Conservation (phyloP, 805 yeast genomes). For the Lipomyces japonicus region DNA sequence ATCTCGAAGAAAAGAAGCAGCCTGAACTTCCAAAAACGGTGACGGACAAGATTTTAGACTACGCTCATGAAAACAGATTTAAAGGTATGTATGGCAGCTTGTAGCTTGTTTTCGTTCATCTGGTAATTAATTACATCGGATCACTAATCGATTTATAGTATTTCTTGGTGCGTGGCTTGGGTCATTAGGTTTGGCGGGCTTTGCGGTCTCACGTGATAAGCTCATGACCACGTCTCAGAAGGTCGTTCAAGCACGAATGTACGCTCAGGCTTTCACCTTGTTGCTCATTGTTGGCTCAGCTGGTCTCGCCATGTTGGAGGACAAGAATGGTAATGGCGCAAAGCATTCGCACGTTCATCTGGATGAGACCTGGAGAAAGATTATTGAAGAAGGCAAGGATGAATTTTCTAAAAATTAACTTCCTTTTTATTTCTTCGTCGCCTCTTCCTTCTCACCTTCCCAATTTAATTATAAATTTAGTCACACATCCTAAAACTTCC, state of each 20-base stretch:
- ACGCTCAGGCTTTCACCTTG: slow-evolving; percentile 81
- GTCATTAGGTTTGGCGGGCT: slow-evolving; percentile 78
- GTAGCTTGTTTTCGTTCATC: neutral
- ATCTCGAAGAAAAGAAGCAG: slow-evolving; percentile 2
- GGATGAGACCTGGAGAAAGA: slow-evolving; percentile 15
- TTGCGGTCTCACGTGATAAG: slow-evolving; percentile 64
- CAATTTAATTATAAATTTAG: too few relatives aligned
- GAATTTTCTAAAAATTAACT: too few relatives aligned
- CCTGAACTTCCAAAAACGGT: slow-evolving; percentile 19
- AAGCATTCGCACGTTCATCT: slow-evolving; percentile 2
- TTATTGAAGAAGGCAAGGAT: slow-evolving; percentile 12
- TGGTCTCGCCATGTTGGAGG: slow-evolving; percentile 36
- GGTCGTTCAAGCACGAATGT: slow-evolving; percentile 85
- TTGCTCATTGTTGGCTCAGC: slow-evolving; percentile 66
- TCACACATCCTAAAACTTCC: too few relatives aligned
- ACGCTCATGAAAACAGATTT: slow-evolving; percentile 19
- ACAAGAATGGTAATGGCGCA: slow-evolving; percentile 40
- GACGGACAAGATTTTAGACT: slow-evolving; percentile 18
- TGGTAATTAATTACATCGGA: neutral
- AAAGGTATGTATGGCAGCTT: slow-evolving; percentile 33
- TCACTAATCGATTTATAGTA: slow-evolving; percentile 40
- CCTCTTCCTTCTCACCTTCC: too few relatives aligned
- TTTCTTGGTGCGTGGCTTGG: slow-evolving; percentile 76
- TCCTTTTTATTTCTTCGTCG: too few relatives aligned
- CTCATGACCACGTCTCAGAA: slow-evolving; percentile 74